These are phyloP conservation scores for Calonectria ilicicola DNA, from an alignment of 2,329 filamentous ascomycete species.

Conservation along the genomic window DNA sequence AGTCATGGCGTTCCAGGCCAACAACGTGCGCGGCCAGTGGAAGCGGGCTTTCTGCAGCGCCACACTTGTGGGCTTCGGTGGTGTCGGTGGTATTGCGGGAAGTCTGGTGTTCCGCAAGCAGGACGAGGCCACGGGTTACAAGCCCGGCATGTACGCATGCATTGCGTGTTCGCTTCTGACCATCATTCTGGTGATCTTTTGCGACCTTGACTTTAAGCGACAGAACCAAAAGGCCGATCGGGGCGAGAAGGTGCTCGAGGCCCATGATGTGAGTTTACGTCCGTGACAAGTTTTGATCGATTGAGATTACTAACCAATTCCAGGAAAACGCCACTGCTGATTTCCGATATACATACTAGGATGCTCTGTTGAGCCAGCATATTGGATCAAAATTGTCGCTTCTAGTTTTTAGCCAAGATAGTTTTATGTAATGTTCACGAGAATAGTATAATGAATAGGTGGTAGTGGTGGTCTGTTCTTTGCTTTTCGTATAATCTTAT, in stretches of 20 bases:
- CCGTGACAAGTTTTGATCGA: slow-evolving; percentile 1
- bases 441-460: slow-evolving; percentile 2
- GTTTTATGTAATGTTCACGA: slow-evolving; percentile 7
- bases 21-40: slow-evolving; percentile 91
- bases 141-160: slow-evolving; percentile 66
- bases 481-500: neutral
- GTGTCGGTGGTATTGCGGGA: slow-evolving; percentile 82
- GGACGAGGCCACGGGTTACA: slow-evolving; percentile 64
- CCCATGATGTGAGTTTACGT: slow-evolving; percentile 57
- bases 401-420: neutral
- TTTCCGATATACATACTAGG: slow-evolving; percentile 52
- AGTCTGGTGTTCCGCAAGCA: slow-evolving; percentile 76
- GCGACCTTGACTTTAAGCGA: slow-evolving; percentile 55
- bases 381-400: neutral
- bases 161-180: slow-evolving; percentile 62
- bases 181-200: slow-evolving; percentile 57
- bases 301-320: slow-evolving; percentile 18
- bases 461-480: neutral
- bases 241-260: slow-evolving; percentile 65
- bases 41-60: slow-evolving; percentile 85
- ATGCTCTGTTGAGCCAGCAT: neutral
- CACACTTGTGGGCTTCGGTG: slow-evolving; percentile 80
- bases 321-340: slow-evolving; percentile 44
- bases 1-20: slow-evolving; percentile 83
- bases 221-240: slow-evolving; percentile 64